These are phyloP conservation scores for Allium sativum DNA, from an alignment of 106 monocot species.

Conservation along the genomic window DNA sequence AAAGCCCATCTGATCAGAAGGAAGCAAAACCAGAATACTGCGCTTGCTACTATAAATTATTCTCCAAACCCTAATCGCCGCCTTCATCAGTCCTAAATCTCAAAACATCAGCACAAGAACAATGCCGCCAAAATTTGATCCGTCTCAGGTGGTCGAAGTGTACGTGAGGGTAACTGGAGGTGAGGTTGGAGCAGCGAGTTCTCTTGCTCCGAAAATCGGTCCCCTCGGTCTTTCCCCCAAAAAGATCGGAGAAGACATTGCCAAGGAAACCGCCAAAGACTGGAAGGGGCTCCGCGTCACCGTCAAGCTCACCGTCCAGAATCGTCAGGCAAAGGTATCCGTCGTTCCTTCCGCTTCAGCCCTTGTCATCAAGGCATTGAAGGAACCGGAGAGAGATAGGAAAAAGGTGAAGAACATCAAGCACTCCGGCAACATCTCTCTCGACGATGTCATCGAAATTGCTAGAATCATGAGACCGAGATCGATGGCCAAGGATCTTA, in stretches of 20 bases:
- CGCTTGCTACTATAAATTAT: too few relatives aligned
- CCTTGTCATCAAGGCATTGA: conserved; percentile 56
- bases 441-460: conserved; percentile 60
- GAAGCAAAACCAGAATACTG: too few relatives aligned
- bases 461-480: conserved; percentile 39
- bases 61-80: too few relatives aligned
- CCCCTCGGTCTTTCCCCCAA: conserved; percentile 57
- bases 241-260: conserved; percentile 70
- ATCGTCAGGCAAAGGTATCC: conserved; percentile 57
- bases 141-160: conserved; percentile 46
- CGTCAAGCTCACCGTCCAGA: conserved; percentile 65
- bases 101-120: too few relatives aligned
- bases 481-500: conserved; percentile 64
- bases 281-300: conserved; percentile 72
- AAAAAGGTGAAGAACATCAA: conserved; percentile 68
- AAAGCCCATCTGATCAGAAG: too few relatives aligned
- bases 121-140: conserved; percentile 59
- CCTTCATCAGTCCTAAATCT: background rate
- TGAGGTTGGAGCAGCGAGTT: conserved; percentile 58
- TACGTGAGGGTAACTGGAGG: conserved; percentile 62
- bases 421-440: conserved; percentile 52
- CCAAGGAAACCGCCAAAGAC: conserved; percentile 59
- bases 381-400: conserved; percentile 61
- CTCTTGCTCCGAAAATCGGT: conserved; percentile 56
- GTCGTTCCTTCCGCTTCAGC: conserved; percentile 61